These are phyloP conservation scores for Panaeolus cyanescens DNA, from an alignment of 768 basidiomycete species.

Conservation along the genomic window DNA sequence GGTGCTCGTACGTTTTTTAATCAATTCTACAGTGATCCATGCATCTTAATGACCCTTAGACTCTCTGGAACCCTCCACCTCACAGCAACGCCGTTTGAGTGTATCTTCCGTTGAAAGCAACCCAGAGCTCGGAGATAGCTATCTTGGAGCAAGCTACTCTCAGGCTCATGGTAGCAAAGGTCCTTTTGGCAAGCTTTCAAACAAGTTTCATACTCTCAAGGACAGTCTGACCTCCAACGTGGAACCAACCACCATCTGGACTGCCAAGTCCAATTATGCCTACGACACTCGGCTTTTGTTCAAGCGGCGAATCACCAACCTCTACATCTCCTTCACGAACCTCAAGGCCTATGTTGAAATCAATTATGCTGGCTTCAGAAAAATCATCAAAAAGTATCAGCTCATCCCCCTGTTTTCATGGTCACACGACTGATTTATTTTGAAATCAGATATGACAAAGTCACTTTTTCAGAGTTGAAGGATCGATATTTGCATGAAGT, in stretches of 20 bases:
- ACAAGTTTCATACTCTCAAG: constrained; percentile 50
- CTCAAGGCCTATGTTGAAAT: constrained; percentile 88
- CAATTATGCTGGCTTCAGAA: constrained; percentile 92
- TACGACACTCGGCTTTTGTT: constrained; percentile 82
- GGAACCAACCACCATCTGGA: constrained; percentile 61
- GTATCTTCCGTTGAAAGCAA: constrained; percentile 20
- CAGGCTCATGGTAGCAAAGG: constrained; percentile 9
- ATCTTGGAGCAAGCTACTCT: not conserved
- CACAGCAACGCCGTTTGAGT: not conserved
- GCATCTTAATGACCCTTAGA: not conserved
- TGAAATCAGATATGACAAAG: constrained; percentile 83
- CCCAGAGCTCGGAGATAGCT: constrained; percentile 40
- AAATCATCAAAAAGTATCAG: constrained; percentile 90
- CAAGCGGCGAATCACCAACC: constrained; percentile 84
- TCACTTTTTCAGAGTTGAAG: constrained; percentile 81
- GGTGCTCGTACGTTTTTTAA: constrained; percentile 6
- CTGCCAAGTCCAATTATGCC: constrained; percentile 75
- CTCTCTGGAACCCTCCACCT: not conserved
- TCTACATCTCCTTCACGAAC: constrained; percentile 76
- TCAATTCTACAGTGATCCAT: not conserved
- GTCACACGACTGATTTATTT: not conserved
- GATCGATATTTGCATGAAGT: constrained; percentile 71
- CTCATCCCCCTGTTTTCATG: not conserved
- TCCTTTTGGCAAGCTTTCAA: constrained; percentile 42
- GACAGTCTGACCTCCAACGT: constrained; percentile 47